These are phyloP conservation scores for Apostasia ramifera DNA, from an alignment of 106 monocot genomes.

Conservation along the genomic window DNA sequence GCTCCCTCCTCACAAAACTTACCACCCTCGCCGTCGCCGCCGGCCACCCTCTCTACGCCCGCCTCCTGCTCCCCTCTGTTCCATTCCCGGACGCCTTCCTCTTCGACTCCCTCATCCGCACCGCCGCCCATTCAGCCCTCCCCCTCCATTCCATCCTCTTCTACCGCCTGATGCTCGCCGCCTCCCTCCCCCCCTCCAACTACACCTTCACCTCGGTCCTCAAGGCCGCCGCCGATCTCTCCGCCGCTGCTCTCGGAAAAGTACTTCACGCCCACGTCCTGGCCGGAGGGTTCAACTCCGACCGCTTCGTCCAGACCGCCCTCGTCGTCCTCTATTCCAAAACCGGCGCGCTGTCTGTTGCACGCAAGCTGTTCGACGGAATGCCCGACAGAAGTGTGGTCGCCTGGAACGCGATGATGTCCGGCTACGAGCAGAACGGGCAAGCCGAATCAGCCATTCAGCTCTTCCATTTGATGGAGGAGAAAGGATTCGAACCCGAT, in stretches of 20 bases:
- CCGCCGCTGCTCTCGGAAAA: slow-evolving; percentile 16
- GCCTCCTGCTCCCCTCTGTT: slow-evolving; percentile 10
- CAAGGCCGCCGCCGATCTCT: slow-evolving; percentile 5
- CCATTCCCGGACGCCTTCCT: no score
- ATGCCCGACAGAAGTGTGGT: slow-evolving; percentile 28
- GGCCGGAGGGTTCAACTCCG: slow-evolving; percentile 19
- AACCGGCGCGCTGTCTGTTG: slow-evolving; percentile 20
- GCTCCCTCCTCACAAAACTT: slow-evolving; percentile 53
- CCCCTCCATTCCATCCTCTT: slow-evolving; percentile 23
- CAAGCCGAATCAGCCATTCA: slow-evolving; percentile 23
- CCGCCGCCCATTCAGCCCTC: slow-evolving; percentile 21
- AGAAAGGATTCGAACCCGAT: slow-evolving; percentile 21
- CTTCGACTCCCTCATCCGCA: slow-evolving; percentile 2
- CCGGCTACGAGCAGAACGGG: slow-evolving; percentile 67
- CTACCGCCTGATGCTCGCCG: slow-evolving; percentile 30
- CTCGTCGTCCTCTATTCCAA: slow-evolving; percentile 41
- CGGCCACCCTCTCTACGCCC: slow-evolving; percentile 23
- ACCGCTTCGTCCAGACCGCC: slow-evolving; percentile 37
- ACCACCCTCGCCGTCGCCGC: slow-evolving; percentile 27
- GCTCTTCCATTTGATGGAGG: slow-evolving; percentile 24
- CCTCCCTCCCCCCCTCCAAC: slow-evolving; percentile 19
- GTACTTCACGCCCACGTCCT: slow-evolving; percentile 30
- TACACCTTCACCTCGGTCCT: slow-evolving; percentile 53
- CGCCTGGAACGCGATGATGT: slow-evolving; percentile 24
- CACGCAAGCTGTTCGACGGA: slow-evolving; percentile 46